Conservation (phyloP, 208 protist genomes). For the Strigomonas oncopelti region DNA sequence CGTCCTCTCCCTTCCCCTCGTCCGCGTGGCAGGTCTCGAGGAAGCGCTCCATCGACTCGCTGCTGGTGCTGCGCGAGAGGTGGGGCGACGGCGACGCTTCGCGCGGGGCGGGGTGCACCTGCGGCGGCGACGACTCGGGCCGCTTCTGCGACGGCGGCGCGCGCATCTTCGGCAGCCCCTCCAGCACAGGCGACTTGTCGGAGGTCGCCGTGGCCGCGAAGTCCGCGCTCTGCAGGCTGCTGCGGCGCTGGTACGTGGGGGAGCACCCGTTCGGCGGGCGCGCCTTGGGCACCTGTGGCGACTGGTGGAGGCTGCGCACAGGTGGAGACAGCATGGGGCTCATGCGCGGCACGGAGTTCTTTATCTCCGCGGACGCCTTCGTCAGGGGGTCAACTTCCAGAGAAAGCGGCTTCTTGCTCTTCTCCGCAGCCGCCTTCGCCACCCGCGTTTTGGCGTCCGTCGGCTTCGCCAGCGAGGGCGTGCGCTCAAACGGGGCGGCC, state of each 20-base stretch:
- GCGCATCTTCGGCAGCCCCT: not conserved
- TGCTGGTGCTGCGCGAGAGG: not conserved
- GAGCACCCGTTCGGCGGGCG: not conserved
- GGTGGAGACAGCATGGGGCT: not conserved
- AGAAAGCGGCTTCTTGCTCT: not conserved
- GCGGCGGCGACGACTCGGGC: not conserved
- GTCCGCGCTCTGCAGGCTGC: not conserved
- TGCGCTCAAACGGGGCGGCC: too few relatives aligned
- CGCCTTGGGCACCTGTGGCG: not conserved
- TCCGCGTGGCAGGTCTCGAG: not conserved
- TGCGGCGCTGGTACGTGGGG: not conserved
- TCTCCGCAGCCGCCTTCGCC: not conserved
- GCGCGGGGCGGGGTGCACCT: not conserved
- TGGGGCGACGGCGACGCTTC: not conserved
- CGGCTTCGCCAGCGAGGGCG: not conserved
- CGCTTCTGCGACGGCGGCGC: too few relatives aligned
- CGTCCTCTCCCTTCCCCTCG: not conserved
- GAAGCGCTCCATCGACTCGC: not conserved
- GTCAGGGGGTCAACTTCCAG: not conserved
- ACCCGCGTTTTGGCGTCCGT: not conserved
- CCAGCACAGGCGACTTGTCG: too few relatives aligned
- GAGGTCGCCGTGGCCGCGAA: too few relatives aligned
- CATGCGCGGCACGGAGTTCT: not conserved
- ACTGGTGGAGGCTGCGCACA: not conserved
- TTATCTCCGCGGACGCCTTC: not conserved